Base-by-base conservation (phyloP, 306 rosid species). In the Alnus rubra region DNA sequence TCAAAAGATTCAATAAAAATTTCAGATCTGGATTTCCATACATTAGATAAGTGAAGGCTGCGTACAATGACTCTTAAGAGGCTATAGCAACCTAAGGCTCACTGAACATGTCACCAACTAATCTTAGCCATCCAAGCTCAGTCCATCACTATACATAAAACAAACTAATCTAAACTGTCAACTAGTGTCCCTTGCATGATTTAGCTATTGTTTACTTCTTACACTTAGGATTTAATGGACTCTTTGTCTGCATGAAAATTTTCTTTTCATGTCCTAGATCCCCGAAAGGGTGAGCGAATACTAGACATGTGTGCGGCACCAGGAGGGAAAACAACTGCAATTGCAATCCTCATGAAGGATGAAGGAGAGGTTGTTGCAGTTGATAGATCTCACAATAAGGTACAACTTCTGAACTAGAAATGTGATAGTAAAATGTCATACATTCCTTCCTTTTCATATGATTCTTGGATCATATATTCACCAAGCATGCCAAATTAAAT, bases 221-320 rank as follows among this genome's bases (percentile, higher is more conserved):
- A 77, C 30, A 12, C 30, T 10, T 71, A 33, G 31, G 4, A 8
- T 64, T 47, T 73, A 12, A 74, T 76, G 45, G 23, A 35, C 9
- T 62, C 58, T 5, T 74, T n/a, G 82, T 63, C 45, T 42, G 45
- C 45, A 42, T 42, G 77, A 67, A 56, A 45, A 78, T 82, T 5
- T 73, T 53, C 18, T 65, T 74, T 77, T 74, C 35, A 55, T 63
- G 65, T 73, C 18, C 76, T 84, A 91, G 98, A 95, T 92, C 98
- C 98, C 23, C 94, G 91, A 83, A 91, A 47, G 82, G 98, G 97
- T 60, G 98, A 92, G 65, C 85, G 92, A 33, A 84, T 95, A 87
- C 84, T 95, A 74, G 98, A 95, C 87, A 87, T 95, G 98, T 95
- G 98, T 89, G 98, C 98, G 73, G 98, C 98, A 51, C 98, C 98